phyloP scores from a whole-genome alignment of 2,329 filamentous ascomycete genomes.

The Myriosclerotinia duriaeana region DNA sequence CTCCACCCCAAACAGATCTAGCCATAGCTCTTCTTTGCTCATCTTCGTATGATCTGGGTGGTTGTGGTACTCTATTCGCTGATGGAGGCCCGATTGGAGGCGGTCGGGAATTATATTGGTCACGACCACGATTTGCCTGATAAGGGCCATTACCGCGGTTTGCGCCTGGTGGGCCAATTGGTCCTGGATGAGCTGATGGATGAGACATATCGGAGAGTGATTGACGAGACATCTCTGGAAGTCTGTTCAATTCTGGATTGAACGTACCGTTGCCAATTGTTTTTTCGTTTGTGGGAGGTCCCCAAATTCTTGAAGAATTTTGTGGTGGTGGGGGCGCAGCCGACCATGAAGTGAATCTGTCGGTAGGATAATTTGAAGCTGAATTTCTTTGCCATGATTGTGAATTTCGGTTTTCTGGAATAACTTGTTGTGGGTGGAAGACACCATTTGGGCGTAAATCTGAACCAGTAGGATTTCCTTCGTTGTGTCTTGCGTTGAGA shows the following conservation, averaged over 20 bases:
- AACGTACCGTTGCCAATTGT: constrained; percentile 79
- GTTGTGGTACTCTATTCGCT: constrained; percentile 32
- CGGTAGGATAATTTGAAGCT: constrained; percentile 46
- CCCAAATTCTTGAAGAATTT: constrained; percentile 62
- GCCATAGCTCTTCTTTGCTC: constrained; percentile 26
- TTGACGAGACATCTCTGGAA: constrained; percentile 38
- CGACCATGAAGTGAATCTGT: constrained; percentile 53
- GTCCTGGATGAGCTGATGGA: constrained; percentile 37
- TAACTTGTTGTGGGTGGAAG: constrained; percentile 29
- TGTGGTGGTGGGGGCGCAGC: constrained; percentile 42
- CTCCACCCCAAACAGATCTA: constrained; percentile 31
- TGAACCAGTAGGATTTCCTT: constrained; percentile 25
- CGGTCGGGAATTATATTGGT: constrained; percentile 41
- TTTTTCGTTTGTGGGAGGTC: constrained; percentile 65
- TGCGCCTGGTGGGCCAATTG: constrained; percentile 40
- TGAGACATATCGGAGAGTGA: constrained; percentile 33
- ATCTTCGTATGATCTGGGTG: constrained; percentile 28
- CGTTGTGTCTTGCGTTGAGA: constrained; percentile 7
- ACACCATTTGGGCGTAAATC: constrained; percentile 32
- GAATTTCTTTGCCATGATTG: constrained; percentile 40
- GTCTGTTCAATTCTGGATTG: constrained; percentile 56
- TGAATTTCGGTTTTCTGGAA: constrained; percentile 32
- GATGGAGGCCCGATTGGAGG: constrained; percentile 34
- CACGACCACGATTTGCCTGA: constrained; percentile 35
- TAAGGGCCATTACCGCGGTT: constrained; percentile 36